Evolutionary conservation across 2,329 filamentous ascomycete species (phyloP), one percentile per base, ranked within the genome.

Genomic region (Sporothrix protearum): DNA sequence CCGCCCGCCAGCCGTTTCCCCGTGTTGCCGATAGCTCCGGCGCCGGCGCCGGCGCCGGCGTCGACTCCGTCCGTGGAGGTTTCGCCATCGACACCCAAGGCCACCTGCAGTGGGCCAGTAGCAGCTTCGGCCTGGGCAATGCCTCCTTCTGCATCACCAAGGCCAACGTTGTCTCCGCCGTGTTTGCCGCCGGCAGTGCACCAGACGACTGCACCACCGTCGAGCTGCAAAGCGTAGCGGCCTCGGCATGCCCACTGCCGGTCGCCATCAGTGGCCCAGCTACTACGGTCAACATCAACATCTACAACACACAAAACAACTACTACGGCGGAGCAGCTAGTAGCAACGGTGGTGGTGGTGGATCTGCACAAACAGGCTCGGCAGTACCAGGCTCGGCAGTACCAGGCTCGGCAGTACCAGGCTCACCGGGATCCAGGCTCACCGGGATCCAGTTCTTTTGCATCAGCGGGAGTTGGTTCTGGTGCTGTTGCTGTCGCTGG

Each of bases 241-340:
- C 51, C 14, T 47, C 67, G 1, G 12, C 36, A n/a, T 59, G 67
- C 4, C 51, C 51, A 2, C 9, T 49, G 25, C 45, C 67, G 16
- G 5, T 28, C 16, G 25, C 66, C 6, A 33, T 42, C 16, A 33
- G 33, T 28, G 22, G 39, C 8, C 22, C 57, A 19, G 69, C 71
- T 7, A 25, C 49, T 22, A n/a, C n/a, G n/a, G 49, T 53, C 8
- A 72, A 49, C 5, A 36, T 72, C 22, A 69, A 69, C 67, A 55
- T 72, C 4, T 49, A 72, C 25, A 69, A 66, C 12, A 69, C 67
- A n/a, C 22, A 69, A 12, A 69, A 72, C 47, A 69, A 72, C 57
- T 71, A 69, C 30, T 68, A 68, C 55, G 70, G 69, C 22, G 61
- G 47, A 14, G 33, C 33, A 3, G 8, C 4, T 8, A 36, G 33